Base-by-base conservation (phyloP, 148 eudicot species). In the Selenicereus undatus region DNA sequence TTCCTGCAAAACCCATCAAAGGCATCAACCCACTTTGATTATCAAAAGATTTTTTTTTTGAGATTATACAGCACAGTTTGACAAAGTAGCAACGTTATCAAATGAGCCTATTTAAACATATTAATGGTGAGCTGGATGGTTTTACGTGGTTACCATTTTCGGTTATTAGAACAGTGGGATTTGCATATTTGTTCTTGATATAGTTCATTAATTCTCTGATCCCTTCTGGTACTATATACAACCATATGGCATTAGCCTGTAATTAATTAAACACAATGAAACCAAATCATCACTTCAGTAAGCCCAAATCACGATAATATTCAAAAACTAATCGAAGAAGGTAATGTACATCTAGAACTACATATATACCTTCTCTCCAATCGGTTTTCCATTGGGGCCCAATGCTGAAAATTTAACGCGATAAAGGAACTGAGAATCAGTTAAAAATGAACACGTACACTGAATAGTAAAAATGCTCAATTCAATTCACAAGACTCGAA, bases 141-240 rank as follows among this genome's bases (percentile, higher is more conserved):
- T 56, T 18, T 3, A 24, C 7, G 8, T 39, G 43, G 22, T 5
- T 90, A 96, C 99, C 99, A 80, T 96, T 96, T 88, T 96, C 99
- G 45, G 99, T 96, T 66, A 96, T 92, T 4, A 91, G 26, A 26
- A 96, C 90, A 8, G 85, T 86, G 72, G 97, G 97, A 66, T 96
- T 94, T 66, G 93, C 98, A 73, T 96, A 96, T 82, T 75, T 91
- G 54, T 86, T 48, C 87, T 88, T 92, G 73, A 96, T 88, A 82
- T 96, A 90, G 78, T 96, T 96, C 95, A 92, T 91, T 82, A 90
- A 81, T 62, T 87, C 88, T 87, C 97, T 88, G 43, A 96, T 90
- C 50, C 99, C 99, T 9, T 76, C 83, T 45, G 99, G 99, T 42
- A 93, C 97, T 64, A 93, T 92, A 87, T 91, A 93, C 85, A 96